phyloP scores from a whole-genome alignment of 768 basidiomycete species.

The Pleurotus ostreatus region DNA sequence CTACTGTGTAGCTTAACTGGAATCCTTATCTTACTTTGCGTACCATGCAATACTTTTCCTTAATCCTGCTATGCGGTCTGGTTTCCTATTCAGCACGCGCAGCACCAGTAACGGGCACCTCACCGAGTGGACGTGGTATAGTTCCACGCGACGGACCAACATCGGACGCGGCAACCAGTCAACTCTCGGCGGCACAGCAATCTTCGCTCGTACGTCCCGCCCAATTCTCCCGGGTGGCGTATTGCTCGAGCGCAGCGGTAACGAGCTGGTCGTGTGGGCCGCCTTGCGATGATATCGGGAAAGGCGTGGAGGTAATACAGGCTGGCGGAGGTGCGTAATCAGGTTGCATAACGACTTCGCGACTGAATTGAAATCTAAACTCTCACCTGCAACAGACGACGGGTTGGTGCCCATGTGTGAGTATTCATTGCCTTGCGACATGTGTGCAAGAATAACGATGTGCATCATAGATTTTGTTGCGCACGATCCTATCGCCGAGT shows the following conservation, averaged over 20 bases:
- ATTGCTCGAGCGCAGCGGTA: slow-evolving; percentile 30
- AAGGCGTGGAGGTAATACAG: slow-evolving; percentile 20
- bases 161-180: not conserved
- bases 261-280: slow-evolving; percentile 29
- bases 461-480: slow-evolving; percentile 29
- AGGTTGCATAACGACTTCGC: too few species aligned
- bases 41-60: not conserved
- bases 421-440: slow-evolving; percentile 1
- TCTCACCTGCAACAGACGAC: slow-evolving; percentile 16
- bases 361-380: too few species aligned
- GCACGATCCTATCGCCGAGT: slow-evolving; percentile 25
- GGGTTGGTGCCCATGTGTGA: slow-evolving; percentile 25
- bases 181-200: not conserved
- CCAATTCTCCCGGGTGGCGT: slow-evolving; percentile 31
- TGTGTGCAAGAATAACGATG: not conserved
- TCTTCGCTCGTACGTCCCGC: slow-evolving; percentile 23
- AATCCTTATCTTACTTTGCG: not conserved
- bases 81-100: not conserved
- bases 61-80: not conserved
- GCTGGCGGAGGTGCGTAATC: slow-evolving; percentile 30
- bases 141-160: slow-evolving; percentile 1
- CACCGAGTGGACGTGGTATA: not conserved
- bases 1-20: slow-evolving; percentile 3
- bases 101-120: not conserved
- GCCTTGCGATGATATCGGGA: slow-evolving; percentile 25